These are phyloP conservation scores for sunflower (Helianthus annuus) DNA, from an alignment of 129 eudicot genomes.

Conservation along the genomic window DNA sequence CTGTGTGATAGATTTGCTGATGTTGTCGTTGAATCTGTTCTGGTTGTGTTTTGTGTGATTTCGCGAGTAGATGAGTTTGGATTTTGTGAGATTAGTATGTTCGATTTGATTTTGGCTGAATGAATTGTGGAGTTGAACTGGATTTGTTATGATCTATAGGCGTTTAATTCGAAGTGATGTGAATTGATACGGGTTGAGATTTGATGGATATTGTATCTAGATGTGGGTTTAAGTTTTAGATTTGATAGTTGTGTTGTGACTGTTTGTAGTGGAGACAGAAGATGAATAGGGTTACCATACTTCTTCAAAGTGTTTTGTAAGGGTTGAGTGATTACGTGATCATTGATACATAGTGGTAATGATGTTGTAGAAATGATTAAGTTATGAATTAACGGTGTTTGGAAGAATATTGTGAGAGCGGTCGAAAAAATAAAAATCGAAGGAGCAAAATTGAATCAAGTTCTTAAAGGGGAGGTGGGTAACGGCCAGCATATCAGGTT, in stretches of 20 bases:
- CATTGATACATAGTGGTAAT: neutral
- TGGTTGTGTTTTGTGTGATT: neutral
- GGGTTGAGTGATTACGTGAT: neutral
- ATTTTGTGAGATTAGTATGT: neutral
- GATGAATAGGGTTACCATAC: neutral
- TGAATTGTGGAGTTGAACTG: conserved; percentile 3
- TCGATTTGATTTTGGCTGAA: neutral
- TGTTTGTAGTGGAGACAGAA: neutral
- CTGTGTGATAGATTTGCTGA: conserved; percentile 4
- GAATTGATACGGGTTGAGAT: neutral
- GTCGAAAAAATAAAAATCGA: too few relatives aligned
- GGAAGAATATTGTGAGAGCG: too few relatives aligned
- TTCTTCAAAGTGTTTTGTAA: neutral
- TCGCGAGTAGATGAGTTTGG: neutral
- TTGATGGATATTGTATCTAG: conserved; percentile 4
- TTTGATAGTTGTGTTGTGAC: conserved; percentile 3
- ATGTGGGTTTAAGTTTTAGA: neutral
- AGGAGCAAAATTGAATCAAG: too few relatives aligned
- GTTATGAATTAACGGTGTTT: too few relatives aligned
- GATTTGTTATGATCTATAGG: conserved; percentile 8
- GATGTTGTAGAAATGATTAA: neutral
- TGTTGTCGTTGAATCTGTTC: conserved; percentile 11
- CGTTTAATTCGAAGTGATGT: conserved; percentile 9
- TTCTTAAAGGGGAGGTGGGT: too few relatives aligned
- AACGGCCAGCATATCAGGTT: too few relatives aligned